Evolutionary conservation across 805 yeast genomes (phyloP), one percentile per base, ranked within the genome.

Genomic region (Ogataea siamensis): DNA sequence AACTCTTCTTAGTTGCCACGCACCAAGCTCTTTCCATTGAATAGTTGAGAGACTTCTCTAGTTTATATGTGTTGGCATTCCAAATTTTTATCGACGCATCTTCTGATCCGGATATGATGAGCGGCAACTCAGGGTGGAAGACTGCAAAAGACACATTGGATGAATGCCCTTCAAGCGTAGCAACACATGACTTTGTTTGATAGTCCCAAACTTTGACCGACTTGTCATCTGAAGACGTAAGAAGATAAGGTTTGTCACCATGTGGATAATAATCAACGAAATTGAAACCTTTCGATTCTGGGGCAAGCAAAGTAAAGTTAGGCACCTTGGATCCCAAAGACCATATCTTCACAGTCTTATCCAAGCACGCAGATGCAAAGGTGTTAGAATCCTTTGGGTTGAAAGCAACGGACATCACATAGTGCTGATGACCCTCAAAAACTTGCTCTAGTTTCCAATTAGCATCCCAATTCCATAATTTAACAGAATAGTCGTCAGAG

Each of bases 1-100:
- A 76, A 46, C 78, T 78, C 49, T 80, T 80, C 54, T 80, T 80
- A 31, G 84, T 68, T 24, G 89, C 76, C 37, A 85, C 78, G 72
- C 98, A 89, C 99, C 99, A 93, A 36, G 93, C 93, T 57, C 99
- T 81, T 64, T 93, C 98, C 61, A 91, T 74, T 34, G 96, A 87
- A 59, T 86, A 81, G 65, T 87, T 89, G 45, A 91, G 69, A 6
- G 96, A 80, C 66, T 88, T 88, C 66, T 91, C 98, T 49, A 91
- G 74, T 66, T 87, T 87, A 68, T 91, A 93, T 23, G 98, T 87
- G 59, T 83, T 83, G 15, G 97, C 74, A 62, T 87, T 91, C 99
- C 99, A 93, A 55, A 93, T 75, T 59, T 89, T 87, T 50, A 93
- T 72, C 7, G 96, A 83, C 37, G 95, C 87, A 66, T 93, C 99